phyloP scores from a whole-genome alignment of 2,329 filamentous ascomycete genomes.

The Bipolaris cookei region DNA sequence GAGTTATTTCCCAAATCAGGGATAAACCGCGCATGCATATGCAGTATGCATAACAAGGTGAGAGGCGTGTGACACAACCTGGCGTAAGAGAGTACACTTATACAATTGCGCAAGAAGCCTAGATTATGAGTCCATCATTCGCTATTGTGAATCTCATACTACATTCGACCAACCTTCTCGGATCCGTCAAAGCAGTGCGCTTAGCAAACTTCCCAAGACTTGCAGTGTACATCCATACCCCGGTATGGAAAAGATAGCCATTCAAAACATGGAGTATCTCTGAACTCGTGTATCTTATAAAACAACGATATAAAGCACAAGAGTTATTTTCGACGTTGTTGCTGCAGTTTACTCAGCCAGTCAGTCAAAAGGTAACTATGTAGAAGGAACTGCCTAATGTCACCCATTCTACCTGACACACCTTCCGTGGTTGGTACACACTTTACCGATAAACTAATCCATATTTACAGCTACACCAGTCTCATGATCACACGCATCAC shows the following conservation, averaged over 20 bases:
- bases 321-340: not conserved
- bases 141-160: not conserved
- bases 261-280: no score
- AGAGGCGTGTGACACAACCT: not conserved
- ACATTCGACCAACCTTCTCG: no score
- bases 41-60: not conserved
- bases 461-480: not conserved
- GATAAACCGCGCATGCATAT: not conserved
- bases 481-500: not conserved
- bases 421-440: not conserved
- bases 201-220: no score
- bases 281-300: fast-evolving
- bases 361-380: not conserved
- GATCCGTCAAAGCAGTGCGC: no score
- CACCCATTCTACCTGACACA: not conserved
- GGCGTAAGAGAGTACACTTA: not conserved
- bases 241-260: no score
- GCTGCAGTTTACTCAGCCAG: no score
- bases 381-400: not conserved
- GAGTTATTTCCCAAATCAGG: no score
- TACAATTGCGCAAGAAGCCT: no score
- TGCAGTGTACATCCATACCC: no score
- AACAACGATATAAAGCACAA: not conserved
- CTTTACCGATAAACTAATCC: not conserved
- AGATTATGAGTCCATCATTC: not conserved